Evolutionary conservation across 2,329 filamentous ascomycete species (phyloP).

Genomic region (Apiospora aurea): DNA sequence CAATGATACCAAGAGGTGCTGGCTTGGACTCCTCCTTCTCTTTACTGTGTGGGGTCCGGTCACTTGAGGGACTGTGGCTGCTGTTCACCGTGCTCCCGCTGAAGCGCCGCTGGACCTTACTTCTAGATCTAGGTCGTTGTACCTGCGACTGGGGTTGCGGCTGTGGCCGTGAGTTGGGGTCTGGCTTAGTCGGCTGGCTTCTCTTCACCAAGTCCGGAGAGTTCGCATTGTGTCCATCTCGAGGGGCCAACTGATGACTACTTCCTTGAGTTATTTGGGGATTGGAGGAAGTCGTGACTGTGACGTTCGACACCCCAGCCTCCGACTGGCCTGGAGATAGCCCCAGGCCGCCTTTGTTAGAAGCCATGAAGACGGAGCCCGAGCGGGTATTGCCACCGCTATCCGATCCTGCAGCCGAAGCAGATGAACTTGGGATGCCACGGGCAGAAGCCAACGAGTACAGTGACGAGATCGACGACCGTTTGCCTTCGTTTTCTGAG

Average conservation of each 20-base stretch:
- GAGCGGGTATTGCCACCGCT: slow-evolving; percentile 46
- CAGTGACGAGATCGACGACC: slow-evolving; percentile 76
- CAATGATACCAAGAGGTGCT: slow-evolving; percentile 74
- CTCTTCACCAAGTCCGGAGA: slow-evolving; percentile 56
- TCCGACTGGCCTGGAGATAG: slow-evolving; percentile 55
- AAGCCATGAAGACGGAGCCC: slow-evolving; percentile 54
- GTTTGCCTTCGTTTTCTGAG: slow-evolving; percentile 61
- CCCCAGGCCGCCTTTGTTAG: slow-evolving; percentile 49
- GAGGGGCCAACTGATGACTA: slow-evolving; percentile 51
- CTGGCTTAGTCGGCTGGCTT: slow-evolving; percentile 42
- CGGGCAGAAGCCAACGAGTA: slow-evolving; percentile 72
- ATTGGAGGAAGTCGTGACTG: slow-evolving; percentile 60
- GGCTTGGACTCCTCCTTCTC: slow-evolving; percentile 68
- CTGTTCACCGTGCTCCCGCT: slow-evolving; percentile 84
- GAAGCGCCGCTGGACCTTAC: slow-evolving; percentile 75
- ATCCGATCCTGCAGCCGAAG: slow-evolving; percentile 63
- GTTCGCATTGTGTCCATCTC: slow-evolving; percentile 49
- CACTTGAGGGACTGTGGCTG: slow-evolving; percentile 80
- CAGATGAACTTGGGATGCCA: slow-evolving; percentile 58
- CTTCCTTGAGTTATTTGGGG: slow-evolving; percentile 50
- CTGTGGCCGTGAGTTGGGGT: slow-evolving; percentile 41
- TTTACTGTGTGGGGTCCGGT: slow-evolving; percentile 61
- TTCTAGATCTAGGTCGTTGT: slow-evolving; percentile 63
- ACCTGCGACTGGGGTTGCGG: slow-evolving; percentile 46
- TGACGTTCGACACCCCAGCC: slow-evolving; percentile 58